Percentiles rank a stretch among this genome's conserved stretches.
Conservation (phyloP, 2,329 filamentous ascomycete genomes). For the Penicillium sp. region DNA sequence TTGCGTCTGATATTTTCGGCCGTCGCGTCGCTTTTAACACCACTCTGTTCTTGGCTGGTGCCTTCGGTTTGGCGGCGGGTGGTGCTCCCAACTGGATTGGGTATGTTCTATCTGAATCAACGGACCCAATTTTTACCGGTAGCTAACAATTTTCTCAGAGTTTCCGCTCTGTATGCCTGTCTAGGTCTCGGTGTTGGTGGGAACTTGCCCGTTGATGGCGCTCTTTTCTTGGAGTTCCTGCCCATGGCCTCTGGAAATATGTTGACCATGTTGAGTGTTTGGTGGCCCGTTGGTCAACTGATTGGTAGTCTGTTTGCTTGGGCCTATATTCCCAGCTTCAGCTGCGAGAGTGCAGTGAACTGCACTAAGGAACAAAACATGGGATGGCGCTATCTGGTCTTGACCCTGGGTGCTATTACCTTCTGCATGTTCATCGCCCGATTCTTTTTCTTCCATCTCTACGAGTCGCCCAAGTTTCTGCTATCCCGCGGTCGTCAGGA, state of each 20-base stretch:
- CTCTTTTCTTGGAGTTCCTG: constrained; percentile 80
- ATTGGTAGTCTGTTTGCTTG: constrained; percentile 55
- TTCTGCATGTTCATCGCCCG: constrained; percentile 78
- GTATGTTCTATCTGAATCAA: constrained; percentile 25
- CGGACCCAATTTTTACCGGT: constrained; percentile 23
- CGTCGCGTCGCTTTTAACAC: constrained; percentile 80
- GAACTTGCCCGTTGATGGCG: constrained; percentile 77
- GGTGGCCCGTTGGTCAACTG: constrained; percentile 84
- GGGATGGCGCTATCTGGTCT: constrained; percentile 77
- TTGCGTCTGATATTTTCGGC: constrained; percentile 77
- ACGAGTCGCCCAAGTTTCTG: constrained; percentile 84
- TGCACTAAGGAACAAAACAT: constrained; percentile 60
- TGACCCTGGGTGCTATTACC: constrained; percentile 72
- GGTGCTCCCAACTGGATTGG: constrained; percentile 69
- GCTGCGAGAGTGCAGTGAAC: constrained; percentile 46
- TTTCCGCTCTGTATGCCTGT: constrained; percentile 63
- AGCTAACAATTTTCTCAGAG: constrained; percentile 32
- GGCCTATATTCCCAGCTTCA: constrained; percentile 74
- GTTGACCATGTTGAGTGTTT: constrained; percentile 77
- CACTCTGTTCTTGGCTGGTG: constrained; percentile 73
- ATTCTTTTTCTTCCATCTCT: constrained; percentile 79
- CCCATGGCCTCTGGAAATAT: constrained; percentile 72
- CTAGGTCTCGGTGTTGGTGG: constrained; percentile 72
- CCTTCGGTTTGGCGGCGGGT: constrained; percentile 74
- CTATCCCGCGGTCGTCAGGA: constrained; percentile 73